Percentiles rank a stretch among this genome's conserved stretches.
Conservation (phyloP, 2,329 filamentous ascomycete genomes). For the Sordariomycetes sp. region DNA sequence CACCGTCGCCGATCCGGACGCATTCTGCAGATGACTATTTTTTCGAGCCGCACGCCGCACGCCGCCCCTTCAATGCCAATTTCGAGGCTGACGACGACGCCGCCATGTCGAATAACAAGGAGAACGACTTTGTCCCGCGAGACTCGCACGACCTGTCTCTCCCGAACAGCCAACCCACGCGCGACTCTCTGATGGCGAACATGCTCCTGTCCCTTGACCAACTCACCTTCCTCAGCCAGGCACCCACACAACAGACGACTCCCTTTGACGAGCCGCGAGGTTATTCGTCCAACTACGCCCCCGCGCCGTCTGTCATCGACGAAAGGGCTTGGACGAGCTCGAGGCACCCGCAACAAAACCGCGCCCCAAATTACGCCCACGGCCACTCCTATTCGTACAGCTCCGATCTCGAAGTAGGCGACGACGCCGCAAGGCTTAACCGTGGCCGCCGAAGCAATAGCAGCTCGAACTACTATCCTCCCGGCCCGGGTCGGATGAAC, state of each 20-base stretch:
- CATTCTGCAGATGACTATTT: slow-evolving; percentile 21
- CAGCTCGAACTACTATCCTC: slow-evolving; percentile 56
- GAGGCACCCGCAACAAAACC: slow-evolving; percentile 2
- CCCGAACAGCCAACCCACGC: slow-evolving; percentile 62
- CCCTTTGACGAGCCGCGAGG: slow-evolving; percentile 2
- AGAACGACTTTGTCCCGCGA: slow-evolving; percentile 23
- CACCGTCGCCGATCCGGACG: slow-evolving; percentile 8
- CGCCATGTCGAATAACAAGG: slow-evolving; percentile 17
- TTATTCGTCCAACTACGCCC: slow-evolving; percentile 2
- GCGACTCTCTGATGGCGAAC: slow-evolving; percentile 89
- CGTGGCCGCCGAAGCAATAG: slow-evolving; percentile 55
- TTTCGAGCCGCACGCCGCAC: slow-evolving; percentile 22
- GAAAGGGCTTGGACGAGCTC: slow-evolving; percentile 9
- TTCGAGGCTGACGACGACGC: slow-evolving; percentile 12
- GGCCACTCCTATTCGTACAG: slow-evolving; percentile 19
- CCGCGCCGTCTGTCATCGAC: slow-evolving; percentile 4
- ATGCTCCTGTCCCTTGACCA: slow-evolving; percentile 91
- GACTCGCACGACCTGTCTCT: slow-evolving; percentile 84
- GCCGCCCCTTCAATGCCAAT: slow-evolving; percentile 16
- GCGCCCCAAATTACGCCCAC: slow-evolving; percentile 4
- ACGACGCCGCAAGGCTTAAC: slow-evolving; percentile 43
- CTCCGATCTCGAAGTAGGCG: slow-evolving; percentile 46
- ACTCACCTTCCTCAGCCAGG: slow-evolving; percentile 46
- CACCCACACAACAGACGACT: slow-evolving; percentile 13
- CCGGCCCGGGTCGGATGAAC: slow-evolving; percentile 49